Evolutionary conservation across 1,284 basidiomycete genomes (phyloP), one percentile per base, ranked within the genome.

Genomic region (Ustilago trichophora): DNA sequence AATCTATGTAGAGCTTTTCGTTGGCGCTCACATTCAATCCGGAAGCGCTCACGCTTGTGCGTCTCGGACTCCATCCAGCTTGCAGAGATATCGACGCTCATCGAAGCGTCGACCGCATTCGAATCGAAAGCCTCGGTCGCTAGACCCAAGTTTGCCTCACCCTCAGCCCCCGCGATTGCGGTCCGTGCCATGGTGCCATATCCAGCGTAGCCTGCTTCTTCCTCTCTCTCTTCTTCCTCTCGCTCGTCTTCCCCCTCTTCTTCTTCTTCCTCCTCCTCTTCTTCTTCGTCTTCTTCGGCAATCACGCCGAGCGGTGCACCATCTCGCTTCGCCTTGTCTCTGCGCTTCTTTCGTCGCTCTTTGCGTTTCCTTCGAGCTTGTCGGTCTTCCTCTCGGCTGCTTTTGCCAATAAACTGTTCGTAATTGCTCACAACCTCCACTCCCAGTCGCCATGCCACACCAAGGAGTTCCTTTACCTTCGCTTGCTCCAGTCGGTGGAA

Each of bases 211-310:
- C 13, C 34, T 3, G 25, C 44, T 6, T 31, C 45, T 13, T 38
- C 18, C 7, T 38, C 38, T 10, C 34, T 13, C 6, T 41, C 15
- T 11, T 50, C 53, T 5, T 33, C 16, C 3, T 46, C 43, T 15
- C 13, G 13, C 15, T 26, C 31, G 25, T 49, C 44, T 13, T 65
- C 50, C 6, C 35, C 43, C 7, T 52, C 50, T 4, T 60, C 44
- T 1, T 60, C 57, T 4, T 56, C 64, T 4, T 62, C 57, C 15
- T 53, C 57, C 8, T 62, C 64, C 6, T 60, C 63, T 12, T 68
- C 65, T 11, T 68, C 65, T 24, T 62, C 58, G 7, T 68, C 58
- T 16, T 46, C 65, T 31, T 68, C 65, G 6, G 36, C 57, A 33
- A 68, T 68, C 13, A 51, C 58, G 13, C 49, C 65, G 2, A 68